Evolutionary conservation across 2,329 filamentous ascomycete species (phyloP), one percentile per base, ranked within the genome.

Genomic region (Diplodia sapinea): DNA sequence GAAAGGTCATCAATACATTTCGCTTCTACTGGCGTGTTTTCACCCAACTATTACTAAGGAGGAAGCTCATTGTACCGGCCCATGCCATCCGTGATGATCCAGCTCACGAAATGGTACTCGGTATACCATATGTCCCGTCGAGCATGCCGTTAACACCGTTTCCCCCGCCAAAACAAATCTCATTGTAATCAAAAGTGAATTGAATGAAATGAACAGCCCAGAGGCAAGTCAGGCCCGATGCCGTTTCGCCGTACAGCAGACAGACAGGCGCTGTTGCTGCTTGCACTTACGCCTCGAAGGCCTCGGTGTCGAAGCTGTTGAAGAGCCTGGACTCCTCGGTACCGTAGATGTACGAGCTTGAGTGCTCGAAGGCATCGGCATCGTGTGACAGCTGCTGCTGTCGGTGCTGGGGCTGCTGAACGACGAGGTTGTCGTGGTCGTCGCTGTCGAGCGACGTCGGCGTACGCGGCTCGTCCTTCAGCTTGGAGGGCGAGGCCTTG

Each of bases 401-500:
- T 26, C 26, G 29, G 51, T 2, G 13, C 51, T 51, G 49, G 6
- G 49, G 43, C 17, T 47, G 43, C 8, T 47, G 43, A 3, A 11
- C 43, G n/a, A 1, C 20, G 2, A 20, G 1, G 9, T 54, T 33
- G 9, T 54, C 49, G 11, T 36, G 15, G 7, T 56, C 63, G 12
- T 40, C 31, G 15, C 43, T 31, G 5, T 59, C 43, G 47, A 47
- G 9, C 1, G 65, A 52, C 8, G 33, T 43, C 3, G 65, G 65
- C 9, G 65, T 67, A 9, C 20, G 55, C 1, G 57, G 38, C 40
- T 68, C 67, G n/a, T 52, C 23, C 61, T 68, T 68, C 61, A 68
- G 4, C 29, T 51, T 65, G 20, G 49, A 12, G 3, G 61, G 13
- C 2, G 51, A 4, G 17, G 43, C 7, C 43, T 11, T 47, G 43